phyloP scores from a whole-genome alignment of 495 filamentous ascomycete species.

The Daldinia concentrica region DNA sequence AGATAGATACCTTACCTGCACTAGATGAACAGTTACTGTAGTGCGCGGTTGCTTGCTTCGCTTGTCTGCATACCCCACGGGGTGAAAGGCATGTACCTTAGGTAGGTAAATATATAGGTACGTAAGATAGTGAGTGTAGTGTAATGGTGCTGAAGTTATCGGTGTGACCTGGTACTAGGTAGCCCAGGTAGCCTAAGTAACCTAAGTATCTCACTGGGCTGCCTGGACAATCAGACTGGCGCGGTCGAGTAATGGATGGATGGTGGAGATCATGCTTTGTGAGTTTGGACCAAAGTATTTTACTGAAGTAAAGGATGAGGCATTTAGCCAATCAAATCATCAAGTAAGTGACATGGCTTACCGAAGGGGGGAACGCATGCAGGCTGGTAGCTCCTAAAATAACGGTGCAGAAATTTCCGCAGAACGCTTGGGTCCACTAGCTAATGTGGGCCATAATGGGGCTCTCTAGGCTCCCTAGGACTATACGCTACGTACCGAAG shows the following conservation, averaged over 20 bases:
- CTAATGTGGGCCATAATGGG: conserved; percentile 4
- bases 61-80: conserved; percentile 19
- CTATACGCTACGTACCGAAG: conserved; percentile 33
- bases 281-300: conserved; percentile 31
- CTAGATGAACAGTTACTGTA: conserved; percentile 4
- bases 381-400: conserved; percentile 40
- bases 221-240: conserved; percentile 20
- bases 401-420: conserved; percentile 47
- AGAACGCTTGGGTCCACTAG: conserved; percentile 27
- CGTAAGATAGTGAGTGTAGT: conserved; percentile 1
- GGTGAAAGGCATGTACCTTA: conserved; percentile 3
- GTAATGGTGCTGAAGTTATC: not conserved
- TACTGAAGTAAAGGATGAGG: conserved; percentile 33
- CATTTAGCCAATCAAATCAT: conserved; percentile 19
- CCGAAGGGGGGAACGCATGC: conserved; percentile 43
- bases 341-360: conserved; percentile 31
- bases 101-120: not conserved
- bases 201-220: not conserved
- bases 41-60: conserved; percentile 23
- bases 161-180: conserved; percentile 10
- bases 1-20: no score
- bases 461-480: not conserved
- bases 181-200: not conserved
- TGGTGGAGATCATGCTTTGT: conserved; percentile 19
- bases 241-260: conserved; percentile 29